Percentiles rank a stretch among this genome's conserved stretches.
Evolutionary conservation across 192 early-diverging fungal genomes (phyloP).

Genomic region (Backusella mclennaniae): DNA sequence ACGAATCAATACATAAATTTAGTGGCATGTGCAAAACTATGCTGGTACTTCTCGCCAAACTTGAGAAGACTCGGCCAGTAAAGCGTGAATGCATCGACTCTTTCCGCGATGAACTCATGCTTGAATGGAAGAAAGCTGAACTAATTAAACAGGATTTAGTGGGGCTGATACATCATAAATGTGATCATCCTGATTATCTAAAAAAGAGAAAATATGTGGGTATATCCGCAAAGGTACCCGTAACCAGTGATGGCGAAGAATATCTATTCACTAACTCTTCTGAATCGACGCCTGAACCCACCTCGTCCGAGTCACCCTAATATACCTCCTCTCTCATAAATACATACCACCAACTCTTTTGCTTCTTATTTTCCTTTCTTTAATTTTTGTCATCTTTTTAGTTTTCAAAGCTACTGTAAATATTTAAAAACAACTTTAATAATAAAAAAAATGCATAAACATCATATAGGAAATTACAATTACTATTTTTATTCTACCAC

Average conservation of each 20-base stretch:
- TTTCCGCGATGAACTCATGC: slow-evolving; percentile 16
- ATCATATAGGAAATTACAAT: not conserved
- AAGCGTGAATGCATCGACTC: slow-evolving; percentile 18
- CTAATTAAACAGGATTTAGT: slow-evolving; percentile 8
- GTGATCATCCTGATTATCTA: not conserved
- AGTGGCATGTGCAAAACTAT: slow-evolving; percentile 19
- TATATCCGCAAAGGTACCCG: not conserved
- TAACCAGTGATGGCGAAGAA: not conserved
- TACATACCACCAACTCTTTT: not conserved
- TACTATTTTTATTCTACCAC: not conserved
- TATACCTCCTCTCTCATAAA: not conserved
- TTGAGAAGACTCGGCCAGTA: slow-evolving; percentile 6
- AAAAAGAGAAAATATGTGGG: not conserved
- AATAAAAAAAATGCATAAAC: not conserved
- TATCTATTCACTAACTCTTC: not conserved
- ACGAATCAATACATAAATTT: slow-evolving; percentile 20
- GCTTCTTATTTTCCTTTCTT: not conserved
- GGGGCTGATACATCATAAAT: not conserved
- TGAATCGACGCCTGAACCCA: not conserved
- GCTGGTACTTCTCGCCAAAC: slow-evolving; percentile 14
- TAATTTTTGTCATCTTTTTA: not conserved
- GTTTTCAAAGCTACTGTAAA: not conserved
- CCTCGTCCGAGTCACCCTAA: not conserved
- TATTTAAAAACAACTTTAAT: not conserved
- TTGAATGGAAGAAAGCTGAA: slow-evolving; percentile 18